phyloP scores from a whole-genome alignment of 2,329 filamentous ascomycete species.

The Pleoardoris graminearum region DNA sequence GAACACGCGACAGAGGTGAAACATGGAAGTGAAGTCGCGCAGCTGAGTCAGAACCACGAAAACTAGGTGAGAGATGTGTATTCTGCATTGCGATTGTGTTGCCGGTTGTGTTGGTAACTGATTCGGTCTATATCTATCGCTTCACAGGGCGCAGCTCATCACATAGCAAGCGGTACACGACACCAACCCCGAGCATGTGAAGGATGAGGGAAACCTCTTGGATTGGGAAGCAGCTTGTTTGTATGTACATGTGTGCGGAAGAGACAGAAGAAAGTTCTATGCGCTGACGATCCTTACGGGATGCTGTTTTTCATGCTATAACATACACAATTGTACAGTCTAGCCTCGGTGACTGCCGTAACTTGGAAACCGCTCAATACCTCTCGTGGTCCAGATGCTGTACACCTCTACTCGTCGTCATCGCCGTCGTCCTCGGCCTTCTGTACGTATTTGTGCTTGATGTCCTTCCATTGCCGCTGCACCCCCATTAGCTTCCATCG shows the following conservation, averaged over 20 bases:
- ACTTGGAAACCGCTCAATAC: conserved; percentile 19
- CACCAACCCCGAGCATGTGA: background rate
- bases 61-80: too few species aligned
- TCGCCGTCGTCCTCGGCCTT: conserved; percentile 64
- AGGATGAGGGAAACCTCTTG: background rate
- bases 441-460: conserved; percentile 84
- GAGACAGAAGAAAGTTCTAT: background rate
- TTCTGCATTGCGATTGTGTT: too few species aligned
- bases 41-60: background rate
- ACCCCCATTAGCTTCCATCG: conserved; percentile 24
- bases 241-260: background rate
- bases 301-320: conserved; percentile 35
- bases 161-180: too few species aligned
- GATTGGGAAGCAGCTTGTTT: too few species aligned
- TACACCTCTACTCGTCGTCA: conserved; percentile 55
- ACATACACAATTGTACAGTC: conserved; percentile 43
- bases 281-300: conserved; percentile 11
- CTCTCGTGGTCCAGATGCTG: conserved; percentile 14
- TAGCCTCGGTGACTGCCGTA: conserved; percentile 21
- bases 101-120: too few species aligned
- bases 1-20: background rate
- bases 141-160: too few species aligned
- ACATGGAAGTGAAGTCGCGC: too few species aligned
- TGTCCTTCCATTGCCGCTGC: conserved; percentile 99
- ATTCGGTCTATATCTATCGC: too few species aligned